A percentile compares a stretch with the other conserved stretches of the same genome.
These are phyloP conservation scores for Pseudogymnoascus sp. DNA, from an alignment of 2,329 filamentous ascomycete species.

Conservation along the genomic window DNA sequence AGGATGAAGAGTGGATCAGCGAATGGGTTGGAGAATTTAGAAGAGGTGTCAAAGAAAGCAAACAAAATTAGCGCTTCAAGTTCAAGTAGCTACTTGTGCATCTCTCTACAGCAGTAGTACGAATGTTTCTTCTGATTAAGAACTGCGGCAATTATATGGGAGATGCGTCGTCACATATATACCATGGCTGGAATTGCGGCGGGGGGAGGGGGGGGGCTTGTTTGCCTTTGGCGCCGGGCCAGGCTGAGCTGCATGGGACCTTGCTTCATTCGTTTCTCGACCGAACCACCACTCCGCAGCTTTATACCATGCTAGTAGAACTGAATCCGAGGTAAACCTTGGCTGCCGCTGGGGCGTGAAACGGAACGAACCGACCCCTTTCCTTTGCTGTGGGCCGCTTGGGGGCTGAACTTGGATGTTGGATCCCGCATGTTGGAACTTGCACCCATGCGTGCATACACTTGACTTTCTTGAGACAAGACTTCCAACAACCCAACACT, in stretches of 20 bases:
- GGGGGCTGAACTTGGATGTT: not conserved
- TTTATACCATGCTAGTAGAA: not conserved
- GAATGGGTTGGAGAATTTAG: not conserved
- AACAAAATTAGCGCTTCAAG: not conserved
- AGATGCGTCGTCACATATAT: not conserved
- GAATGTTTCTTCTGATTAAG: not conserved
- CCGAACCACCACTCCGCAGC: not conserved
- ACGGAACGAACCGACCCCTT: not conserved
- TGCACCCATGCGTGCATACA: not conserved
- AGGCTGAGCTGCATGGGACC: not conserved
- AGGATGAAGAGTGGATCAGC: not conserved
- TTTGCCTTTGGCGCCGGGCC: not conserved
- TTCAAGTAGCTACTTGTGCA: not conserved
- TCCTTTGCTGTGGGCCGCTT: not conserved
- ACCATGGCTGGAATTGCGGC: not conserved
- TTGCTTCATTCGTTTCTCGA: not conserved
- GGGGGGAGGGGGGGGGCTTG: not conserved
- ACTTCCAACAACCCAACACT: not conserved
- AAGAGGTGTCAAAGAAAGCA: not conserved
- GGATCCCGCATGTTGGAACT: not conserved
- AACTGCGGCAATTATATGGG: not conserved
- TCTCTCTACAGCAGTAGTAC: not conserved
- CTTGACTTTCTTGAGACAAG: not conserved
- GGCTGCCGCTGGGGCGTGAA: not conserved
- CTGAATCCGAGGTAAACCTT: not conserved